Percentiles rank a stretch among this genome's conserved stretches.
These are phyloP conservation scores for Rhododendron williamsianum DNA, from an alignment of 148 eudicot species.

Conservation along the genomic window DNA sequence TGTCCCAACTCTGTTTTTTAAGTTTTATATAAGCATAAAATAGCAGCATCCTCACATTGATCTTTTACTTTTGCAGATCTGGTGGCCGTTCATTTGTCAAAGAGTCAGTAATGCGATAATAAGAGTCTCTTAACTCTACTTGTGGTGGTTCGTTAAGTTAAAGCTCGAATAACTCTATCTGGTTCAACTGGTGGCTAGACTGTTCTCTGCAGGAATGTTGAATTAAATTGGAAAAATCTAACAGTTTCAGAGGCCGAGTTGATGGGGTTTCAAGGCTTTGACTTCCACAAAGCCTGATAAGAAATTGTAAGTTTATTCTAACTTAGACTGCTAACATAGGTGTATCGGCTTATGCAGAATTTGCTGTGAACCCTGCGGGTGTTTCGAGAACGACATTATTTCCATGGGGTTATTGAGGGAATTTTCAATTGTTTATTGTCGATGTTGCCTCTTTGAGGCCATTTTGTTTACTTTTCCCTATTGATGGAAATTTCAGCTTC, in stretches of 20 bases:
- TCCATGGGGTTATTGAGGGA: not conserved
- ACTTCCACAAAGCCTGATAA: not conserved
- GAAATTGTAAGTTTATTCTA: not conserved
- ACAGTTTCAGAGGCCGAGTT: not conserved
- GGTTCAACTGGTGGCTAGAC: not conserved
- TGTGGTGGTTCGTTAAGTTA: not conserved
- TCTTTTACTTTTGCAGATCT: slow-evolving; percentile 47
- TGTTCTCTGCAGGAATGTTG: not conserved
- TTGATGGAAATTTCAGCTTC: not conserved
- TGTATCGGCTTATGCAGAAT: not conserved
- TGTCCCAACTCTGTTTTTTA: not conserved
- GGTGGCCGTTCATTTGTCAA: slow-evolving; percentile 81
- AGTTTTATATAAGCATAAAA: not conserved
- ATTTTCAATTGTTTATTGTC: not conserved
- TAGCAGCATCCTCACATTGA: not conserved
- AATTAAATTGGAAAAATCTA: not conserved
- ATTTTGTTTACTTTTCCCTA: not conserved
- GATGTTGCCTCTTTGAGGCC: not conserved
- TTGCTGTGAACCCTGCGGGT: not conserved
- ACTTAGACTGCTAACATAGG: not conserved
- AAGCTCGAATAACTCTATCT: not conserved
- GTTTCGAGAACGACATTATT: not conserved
- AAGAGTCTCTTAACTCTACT: not conserved
- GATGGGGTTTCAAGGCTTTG: not conserved
- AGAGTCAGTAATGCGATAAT: slow-evolving; percentile 80